These are phyloP conservation scores for Parasarocladium wereldwijsianum DNA, from an alignment of 2,329 filamentous ascomycete species.

Conservation along the genomic window DNA sequence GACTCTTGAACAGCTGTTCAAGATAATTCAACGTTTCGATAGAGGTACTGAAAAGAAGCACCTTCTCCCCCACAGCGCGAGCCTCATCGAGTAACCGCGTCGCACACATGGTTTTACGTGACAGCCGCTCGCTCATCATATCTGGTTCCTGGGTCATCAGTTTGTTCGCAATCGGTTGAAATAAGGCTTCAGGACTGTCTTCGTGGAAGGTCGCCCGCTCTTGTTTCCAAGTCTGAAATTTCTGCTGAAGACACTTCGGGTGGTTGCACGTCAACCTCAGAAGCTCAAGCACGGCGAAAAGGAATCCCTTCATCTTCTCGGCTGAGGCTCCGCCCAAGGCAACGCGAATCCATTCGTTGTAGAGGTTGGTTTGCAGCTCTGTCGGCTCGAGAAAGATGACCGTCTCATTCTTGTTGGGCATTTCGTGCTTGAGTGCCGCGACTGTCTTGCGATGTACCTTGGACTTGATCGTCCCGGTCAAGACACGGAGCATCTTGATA, in stretches of 20 bases:
- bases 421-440: conserved; percentile 42
- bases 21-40: conserved; percentile 57
- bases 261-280: conserved; percentile 38
- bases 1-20: conserved; percentile 34
- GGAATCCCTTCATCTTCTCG: no score
- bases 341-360: conserved; percentile 30
- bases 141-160: no score
- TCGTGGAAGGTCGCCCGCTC: no score
- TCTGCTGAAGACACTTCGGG: conserved; percentile 29
- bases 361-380: conserved; percentile 45
- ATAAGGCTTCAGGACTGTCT: no score
- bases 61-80: conserved; percentile 49
- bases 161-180: no score
- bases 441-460: conserved; percentile 69
- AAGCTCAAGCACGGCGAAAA: conserved; percentile 22
- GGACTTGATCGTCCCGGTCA: conserved; percentile 58
- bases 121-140: no score
- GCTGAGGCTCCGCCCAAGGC: no score
- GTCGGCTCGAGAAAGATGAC: conserved; percentile 62
- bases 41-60: conserved; percentile 68
- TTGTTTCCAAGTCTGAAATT: conserved; percentile 10
- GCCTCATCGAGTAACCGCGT: conserved; percentile 54
- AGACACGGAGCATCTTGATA: conserved; percentile 50
- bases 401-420: conserved; percentile 70
- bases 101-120: no score